A percentile compares a stretch with the other conserved stretches of the same genome.
Evolutionary conservation across 2,329 filamentous ascomycete genomes (phyloP).

Genomic region (Colletotrichum camelliae): DNA sequence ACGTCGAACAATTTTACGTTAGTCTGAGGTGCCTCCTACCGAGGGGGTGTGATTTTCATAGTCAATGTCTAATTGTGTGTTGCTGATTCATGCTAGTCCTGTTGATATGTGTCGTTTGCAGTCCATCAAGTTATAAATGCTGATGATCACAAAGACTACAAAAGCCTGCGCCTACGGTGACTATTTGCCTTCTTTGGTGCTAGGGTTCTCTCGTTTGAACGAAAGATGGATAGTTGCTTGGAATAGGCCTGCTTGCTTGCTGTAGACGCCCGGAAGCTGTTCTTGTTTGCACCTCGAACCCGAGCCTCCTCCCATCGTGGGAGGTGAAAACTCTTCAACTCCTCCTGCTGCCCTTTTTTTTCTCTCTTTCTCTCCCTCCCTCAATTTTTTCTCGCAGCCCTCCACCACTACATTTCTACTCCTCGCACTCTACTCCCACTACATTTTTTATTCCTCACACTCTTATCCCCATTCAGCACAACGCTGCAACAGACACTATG

Average conservation of each 20-base stretch:
- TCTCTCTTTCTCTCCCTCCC: background rate
- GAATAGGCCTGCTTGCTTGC: background rate
- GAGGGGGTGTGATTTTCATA: background rate
- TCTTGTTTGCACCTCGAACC: background rate
- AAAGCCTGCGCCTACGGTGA: background rate
- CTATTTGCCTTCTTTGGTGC: background rate
- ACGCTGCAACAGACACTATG: background rate
- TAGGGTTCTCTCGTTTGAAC: background rate
- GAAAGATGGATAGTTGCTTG: background rate
- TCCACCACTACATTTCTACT: background rate
- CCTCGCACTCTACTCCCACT: background rate
- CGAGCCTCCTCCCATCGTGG: background rate
- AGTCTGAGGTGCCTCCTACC: background rate
- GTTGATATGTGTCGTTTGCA: background rate
- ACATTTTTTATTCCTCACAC: background rate
- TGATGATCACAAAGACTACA: background rate
- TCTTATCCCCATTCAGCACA: background rate
- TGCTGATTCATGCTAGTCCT: background rate
- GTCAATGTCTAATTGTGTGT: background rate
- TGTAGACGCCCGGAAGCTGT: background rate
- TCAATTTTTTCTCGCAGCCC: background rate
- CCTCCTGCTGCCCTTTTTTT: background rate
- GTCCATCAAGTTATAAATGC: background rate
- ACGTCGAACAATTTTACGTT: slow-evolving; percentile 61
- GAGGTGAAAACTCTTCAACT: background rate